Evolutionary conservation across 768 basidiomycete species (phyloP).

Genomic region (Psilocybe subaeruginosa): DNA sequence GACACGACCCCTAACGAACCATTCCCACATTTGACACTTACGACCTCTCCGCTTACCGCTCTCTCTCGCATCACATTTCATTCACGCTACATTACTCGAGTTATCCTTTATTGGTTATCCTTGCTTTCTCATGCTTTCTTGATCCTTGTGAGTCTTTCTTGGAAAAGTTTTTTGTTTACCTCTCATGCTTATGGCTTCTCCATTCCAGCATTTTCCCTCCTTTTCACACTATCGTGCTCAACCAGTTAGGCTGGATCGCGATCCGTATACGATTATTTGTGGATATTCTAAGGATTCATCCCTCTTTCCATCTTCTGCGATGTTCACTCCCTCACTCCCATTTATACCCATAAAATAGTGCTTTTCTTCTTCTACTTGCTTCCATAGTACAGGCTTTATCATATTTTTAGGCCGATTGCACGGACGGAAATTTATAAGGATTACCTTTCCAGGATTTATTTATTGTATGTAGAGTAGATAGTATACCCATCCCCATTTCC

Average conservation of each 20-base stretch:
- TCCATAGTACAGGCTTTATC: neutral
- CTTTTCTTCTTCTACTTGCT: no score
- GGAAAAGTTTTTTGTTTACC: neutral
- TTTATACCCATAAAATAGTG: neutral
- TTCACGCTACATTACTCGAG: neutral
- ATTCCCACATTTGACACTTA: neutral
- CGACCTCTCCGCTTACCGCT: neutral
- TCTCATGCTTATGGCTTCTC: neutral
- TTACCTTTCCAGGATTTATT: neutral
- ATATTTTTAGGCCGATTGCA: neutral
- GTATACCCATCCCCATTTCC: neutral
- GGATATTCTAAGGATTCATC: neutral
- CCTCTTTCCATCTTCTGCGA: neutral
- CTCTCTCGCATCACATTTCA: neutral
- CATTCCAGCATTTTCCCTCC: neutral
- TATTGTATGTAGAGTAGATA: neutral
- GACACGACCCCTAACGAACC: neutral
- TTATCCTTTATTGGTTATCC: neutral
- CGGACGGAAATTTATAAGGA: neutral
- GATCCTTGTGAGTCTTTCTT: neutral
- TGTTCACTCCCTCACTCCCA: neutral
- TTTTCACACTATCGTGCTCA: neutral
- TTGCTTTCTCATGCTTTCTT: neutral
- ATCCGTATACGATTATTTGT: neutral
- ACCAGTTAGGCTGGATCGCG: neutral